Percentiles rank a stretch among this genome's conserved stretches.
Conservation (phyloP, 2,329 filamentous ascomycete genomes). For the Colletotrichum karsti region DNA sequence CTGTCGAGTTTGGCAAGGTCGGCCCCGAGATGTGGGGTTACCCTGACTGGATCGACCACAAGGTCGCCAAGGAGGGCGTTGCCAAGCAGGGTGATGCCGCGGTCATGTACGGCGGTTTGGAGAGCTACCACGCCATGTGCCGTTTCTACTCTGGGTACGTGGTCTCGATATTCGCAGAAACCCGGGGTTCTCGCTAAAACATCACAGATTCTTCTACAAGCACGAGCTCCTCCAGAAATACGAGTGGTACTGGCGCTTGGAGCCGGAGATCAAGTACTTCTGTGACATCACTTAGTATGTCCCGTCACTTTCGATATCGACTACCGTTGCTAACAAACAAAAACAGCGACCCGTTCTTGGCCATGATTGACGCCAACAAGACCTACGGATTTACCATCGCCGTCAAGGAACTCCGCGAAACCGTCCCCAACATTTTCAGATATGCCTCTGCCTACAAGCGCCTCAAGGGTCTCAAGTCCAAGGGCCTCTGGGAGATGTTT, state of each 20-base stretch:
- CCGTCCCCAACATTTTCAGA: slow-evolving; percentile 97
- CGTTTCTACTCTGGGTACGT: slow-evolving; percentile 96
- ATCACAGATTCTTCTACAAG: slow-evolving; percentile 87
- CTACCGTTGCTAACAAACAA: slow-evolving; percentile 17
- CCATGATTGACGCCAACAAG: slow-evolving; percentile 95
- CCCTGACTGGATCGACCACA: slow-evolving; percentile 94
- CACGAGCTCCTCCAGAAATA: slow-evolving; percentile 95
- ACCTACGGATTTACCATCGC: slow-evolving; percentile 99
- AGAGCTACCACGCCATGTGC: slow-evolving; percentile 99
- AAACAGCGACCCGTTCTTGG: slow-evolving; percentile 86
- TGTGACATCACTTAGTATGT: slow-evolving; percentile 97
- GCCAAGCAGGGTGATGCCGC: slow-evolving; percentile 95
- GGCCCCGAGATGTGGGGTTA: slow-evolving; percentile 93
- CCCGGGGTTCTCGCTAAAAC: slow-evolving; percentile 32
- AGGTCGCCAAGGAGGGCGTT: slow-evolving; percentile 95
- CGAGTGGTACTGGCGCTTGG: slow-evolving; percentile 99
- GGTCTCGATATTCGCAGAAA: not conserved
- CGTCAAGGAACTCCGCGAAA: slow-evolving; percentile 97
- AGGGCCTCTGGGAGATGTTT: slow-evolving; percentile 99
- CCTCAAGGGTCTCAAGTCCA: slow-evolving; percentile 86
- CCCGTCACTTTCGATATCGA: too few relatives aligned
- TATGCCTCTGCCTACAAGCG: slow-evolving; percentile 99
- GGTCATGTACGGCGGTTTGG: slow-evolving; percentile 99
- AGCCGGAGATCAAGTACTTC: slow-evolving; percentile 99
- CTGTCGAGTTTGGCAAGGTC: slow-evolving; percentile 94